Evolutionary conservation across 208 protist genomes (phyloP).

Genomic region (Leishmania major): DNA sequence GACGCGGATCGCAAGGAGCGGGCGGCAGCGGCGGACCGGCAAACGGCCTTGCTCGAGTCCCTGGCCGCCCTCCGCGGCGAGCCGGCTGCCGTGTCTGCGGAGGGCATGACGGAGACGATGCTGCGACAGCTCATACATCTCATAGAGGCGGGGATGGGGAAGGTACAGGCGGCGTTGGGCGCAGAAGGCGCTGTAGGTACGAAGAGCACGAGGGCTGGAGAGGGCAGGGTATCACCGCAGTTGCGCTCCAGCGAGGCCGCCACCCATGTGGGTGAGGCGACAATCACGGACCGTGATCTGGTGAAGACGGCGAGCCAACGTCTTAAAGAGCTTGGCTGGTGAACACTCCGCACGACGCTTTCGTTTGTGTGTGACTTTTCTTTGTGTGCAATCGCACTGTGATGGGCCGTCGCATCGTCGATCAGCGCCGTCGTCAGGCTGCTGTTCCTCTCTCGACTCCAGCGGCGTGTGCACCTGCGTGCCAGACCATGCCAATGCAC

Average conservation of each 20-base stretch:
- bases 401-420: background rate
- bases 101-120: slow-evolving; percentile 39
- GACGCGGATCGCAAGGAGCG: slow-evolving; percentile 37
- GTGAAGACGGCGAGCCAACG: slow-evolving; percentile 29
- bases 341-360: background rate
- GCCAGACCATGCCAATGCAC: background rate
- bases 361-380: background rate
- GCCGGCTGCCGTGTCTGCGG: slow-evolving; percentile 9
- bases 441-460: background rate
- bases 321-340: slow-evolving; percentile 43
- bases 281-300: slow-evolving; percentile 26
- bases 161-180: slow-evolving; percentile 44
- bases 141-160: slow-evolving; percentile 63
- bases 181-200: background rate
- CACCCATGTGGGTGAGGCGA: background rate
- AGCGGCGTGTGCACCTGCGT: background rate
- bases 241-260: background rate
- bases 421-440: background rate
- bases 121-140: slow-evolving; percentile 45
- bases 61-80: slow-evolving; percentile 12
- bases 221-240: background rate
- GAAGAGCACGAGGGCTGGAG: background rate
- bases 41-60: slow-evolving; percentile 26
- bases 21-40: slow-evolving; percentile 21
- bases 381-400: background rate